Base-by-base conservation (phyloP, 2,329 filamentous ascomycete genomes). In the Clonostachys solani region DNA sequence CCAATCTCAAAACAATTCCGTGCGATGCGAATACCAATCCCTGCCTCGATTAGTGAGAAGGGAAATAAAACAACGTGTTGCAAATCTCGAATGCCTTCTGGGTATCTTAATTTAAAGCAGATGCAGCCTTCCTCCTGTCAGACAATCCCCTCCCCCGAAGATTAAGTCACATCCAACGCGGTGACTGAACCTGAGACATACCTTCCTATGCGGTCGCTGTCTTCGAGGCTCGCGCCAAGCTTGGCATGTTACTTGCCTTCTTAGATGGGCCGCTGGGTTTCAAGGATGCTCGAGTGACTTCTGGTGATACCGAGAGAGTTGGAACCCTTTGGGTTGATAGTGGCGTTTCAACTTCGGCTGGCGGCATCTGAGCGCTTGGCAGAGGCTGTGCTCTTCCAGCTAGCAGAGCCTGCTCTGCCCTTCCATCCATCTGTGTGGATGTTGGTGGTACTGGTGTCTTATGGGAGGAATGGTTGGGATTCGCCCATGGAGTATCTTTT, bases 401-500 rank as follows among this genome's bases (percentile, higher is more conserved):
- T 10, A 45, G 36, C 15, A 45, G 45, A 50, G 12, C 36, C 23
- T 43, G 53, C 42, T 52, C 52, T 41, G 44, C 43, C 42, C 44
- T 53, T 37, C 43, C 47, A 13, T 54, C 57, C 4, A 47, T 44
- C 23, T 47, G 51, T 35, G 37, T 67, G 51, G 49, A 67, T 54
- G 56, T 65, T 61, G 56, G 66, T 38, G 70, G 66, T 40, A 37
- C 18, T 17, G 69, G 64, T 46, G 71, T 62, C 52, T 80, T 77
- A 60, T 89, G 84, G 10, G 83, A 50, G n/a, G 86, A 84, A 60
- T 90, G 86, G 55, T 92, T 89, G 16, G 91, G 89, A 61, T 95
- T 95, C 35, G 91, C 90, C 92, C 92, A 96, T 1, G 91, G 87
- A 6, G 89, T 95, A 55, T 92, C 86, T 59, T 95, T 89, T 47